Evolutionary conservation across 176 grass and related monocot species (phyloP).

Genomic region (Ensete ventricosum): DNA sequence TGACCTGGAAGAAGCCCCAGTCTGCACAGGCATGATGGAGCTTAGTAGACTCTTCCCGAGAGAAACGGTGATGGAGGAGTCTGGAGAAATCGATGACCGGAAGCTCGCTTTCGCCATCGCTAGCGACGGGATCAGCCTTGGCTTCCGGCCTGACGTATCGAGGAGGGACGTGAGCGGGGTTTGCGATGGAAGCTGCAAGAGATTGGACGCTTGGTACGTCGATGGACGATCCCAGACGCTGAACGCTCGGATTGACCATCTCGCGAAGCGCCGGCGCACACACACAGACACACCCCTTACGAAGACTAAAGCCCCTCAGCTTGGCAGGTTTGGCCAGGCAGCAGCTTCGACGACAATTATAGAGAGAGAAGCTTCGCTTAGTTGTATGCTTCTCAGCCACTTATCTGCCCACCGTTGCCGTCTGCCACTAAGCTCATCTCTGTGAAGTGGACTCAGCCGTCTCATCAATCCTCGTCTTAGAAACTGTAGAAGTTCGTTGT

Average conservation of each 20-base stretch:
- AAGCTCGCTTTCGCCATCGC: background rate
- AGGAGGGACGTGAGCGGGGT: background rate
- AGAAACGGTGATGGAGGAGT: constrained; percentile 12
- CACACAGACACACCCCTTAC: no score
- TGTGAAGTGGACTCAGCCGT: no score
- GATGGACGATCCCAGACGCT: background rate
- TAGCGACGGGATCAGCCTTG: background rate
- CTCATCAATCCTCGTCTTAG: no score
- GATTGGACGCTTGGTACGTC: background rate
- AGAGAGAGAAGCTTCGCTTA: no score
- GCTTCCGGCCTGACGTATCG: constrained; percentile 25
- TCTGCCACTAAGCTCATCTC: no score
- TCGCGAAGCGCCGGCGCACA: background rate
- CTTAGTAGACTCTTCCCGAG: constrained; percentile 16
- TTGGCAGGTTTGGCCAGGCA: no score
- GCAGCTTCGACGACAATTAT: no score
- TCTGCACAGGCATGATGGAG: constrained; percentile 32
- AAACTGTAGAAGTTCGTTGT: no score
- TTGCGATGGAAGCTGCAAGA: background rate
- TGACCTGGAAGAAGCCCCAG: constrained; percentile 66
- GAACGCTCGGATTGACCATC: background rate
- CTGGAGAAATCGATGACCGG: constrained; percentile 22
- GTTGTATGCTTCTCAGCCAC: no score
- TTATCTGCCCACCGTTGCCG: no score
- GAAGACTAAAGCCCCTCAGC: no score